phyloP scores from a whole-genome alignment of 352 stramenopile genomes.

The Phytophthora litchii region DNA sequence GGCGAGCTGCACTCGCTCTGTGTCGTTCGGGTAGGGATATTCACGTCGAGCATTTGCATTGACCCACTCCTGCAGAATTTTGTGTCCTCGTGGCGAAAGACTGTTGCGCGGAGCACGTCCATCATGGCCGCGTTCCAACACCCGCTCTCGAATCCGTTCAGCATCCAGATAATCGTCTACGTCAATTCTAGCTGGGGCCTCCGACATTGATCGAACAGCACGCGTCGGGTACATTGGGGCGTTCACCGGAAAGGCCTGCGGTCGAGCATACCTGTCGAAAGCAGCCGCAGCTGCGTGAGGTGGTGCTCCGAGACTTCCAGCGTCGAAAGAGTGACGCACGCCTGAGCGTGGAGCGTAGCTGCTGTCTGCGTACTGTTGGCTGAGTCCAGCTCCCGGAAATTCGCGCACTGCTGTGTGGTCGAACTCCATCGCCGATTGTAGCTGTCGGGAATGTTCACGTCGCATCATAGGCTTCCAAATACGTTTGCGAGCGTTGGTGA shows the following conservation, averaged over 20 bases:
- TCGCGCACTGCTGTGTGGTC: conserved; percentile 55
- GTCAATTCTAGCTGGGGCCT: conserved; percentile 51
- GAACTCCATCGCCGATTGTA: conserved; percentile 77
- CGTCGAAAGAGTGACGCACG: conserved; percentile 76
- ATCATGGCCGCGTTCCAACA: conserved; percentile 50
- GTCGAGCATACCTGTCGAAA: conserved; percentile 40
- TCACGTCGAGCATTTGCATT: conserved; percentile 61
- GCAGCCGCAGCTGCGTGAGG: conserved; percentile 23
- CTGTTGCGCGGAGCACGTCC: conserved; percentile 48
- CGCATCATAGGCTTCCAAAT: conserved; percentile 93
- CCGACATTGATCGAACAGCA: conserved; percentile 67
- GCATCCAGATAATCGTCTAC: conserved; percentile 74
- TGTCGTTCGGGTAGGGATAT: conserved; percentile 66
- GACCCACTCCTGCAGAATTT: conserved; percentile 86
- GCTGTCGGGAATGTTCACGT: conserved; percentile 77
- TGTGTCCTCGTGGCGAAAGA: conserved; percentile 68
- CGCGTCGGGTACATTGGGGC: conserved; percentile 48
- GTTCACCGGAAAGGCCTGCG: conserved; percentile 32
- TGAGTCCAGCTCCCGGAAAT: conserved; percentile 40
- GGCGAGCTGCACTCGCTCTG: conserved; percentile 77
- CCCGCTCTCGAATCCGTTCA: conserved; percentile 70
- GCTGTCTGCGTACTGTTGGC: conserved; percentile 35
- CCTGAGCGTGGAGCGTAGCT: conserved; percentile 49
- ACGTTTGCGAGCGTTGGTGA: conserved; percentile 89
- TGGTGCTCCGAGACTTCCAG: conserved; percentile 53